Base-by-base conservation (phyloP, 2,329 filamentous ascomycete species). In the Aspergillus fijiensis region DNA sequence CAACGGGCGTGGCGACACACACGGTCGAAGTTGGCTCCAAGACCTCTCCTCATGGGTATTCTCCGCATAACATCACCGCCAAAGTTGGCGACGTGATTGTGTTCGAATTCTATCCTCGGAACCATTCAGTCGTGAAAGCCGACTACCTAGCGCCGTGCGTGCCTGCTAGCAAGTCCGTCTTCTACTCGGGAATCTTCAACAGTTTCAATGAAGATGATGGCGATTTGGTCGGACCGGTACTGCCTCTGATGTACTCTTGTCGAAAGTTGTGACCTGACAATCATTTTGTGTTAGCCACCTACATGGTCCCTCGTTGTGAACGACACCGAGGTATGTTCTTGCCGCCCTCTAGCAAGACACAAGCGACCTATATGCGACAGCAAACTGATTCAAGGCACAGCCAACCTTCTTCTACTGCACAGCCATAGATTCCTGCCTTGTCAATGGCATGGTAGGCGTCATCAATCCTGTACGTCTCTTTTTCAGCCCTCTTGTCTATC, bases 391-490 rank as follows among this genome's bases (percentile, higher is more conserved):
- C 33, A 10, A 11, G 16, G 27, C 16, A 2, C 35, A 76, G 23
- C 87, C 89, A 0, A 82, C 87, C 16, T 90, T 88, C 71, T 89
- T 84, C 73, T 91, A 91, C 72, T 91, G 88, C 63, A 85, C 87
- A 0, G 88, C 88, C 0, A 82, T 85, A 0, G 82, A 80, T 0
- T 90, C 88, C 2, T 94, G 90, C 68, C 80, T 81, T 3, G 72
- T 77, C 2, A 82, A 88, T 49, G 82, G 85, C 23, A 94, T 94
- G 90, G 83, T 94, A 16, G 90, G 89, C 3, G 88, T 85, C 1
- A 88, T 94, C 65, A 94, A 93, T 69, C 84, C 87, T 6, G 84
- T 87, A 77, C 61, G 79, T 59, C 21, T 19, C 21, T 19, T 19
- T 35, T 29, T 25, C 25, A 39, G 35, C 14, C 23, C n/a, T 21